These are phyloP conservation scores for Microdochium nivale DNA, from an alignment of 2,329 filamentous ascomycete genomes.

Conservation along the genomic window DNA sequence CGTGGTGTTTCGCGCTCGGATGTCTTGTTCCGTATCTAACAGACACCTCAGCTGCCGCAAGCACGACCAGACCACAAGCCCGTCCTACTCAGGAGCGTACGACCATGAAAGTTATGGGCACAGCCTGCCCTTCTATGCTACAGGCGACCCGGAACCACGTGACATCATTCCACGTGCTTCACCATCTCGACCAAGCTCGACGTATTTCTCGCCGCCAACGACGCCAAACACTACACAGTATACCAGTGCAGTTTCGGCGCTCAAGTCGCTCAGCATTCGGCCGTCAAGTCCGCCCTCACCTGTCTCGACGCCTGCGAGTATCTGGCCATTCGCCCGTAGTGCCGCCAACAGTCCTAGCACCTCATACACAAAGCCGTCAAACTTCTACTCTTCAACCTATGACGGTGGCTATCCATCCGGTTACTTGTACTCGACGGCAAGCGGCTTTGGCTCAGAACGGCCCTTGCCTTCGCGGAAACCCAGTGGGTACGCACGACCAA, in stretches of 20 bases:
- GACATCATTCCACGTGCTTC: conserved; percentile 58
- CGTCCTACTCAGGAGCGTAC: conserved; percentile 16
- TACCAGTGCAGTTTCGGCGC: conserved; percentile 44
- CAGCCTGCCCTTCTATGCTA: conserved; percentile 35
- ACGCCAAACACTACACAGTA: conserved; percentile 35
- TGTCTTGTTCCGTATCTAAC: conserved; percentile 2
- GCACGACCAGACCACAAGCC: conserved; percentile 36
- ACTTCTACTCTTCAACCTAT: conserved; percentile 44
- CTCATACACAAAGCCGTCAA: conserved; percentile 36
- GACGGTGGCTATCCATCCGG: conserved; percentile 33
- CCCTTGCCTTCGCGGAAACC: conserved; percentile 49
- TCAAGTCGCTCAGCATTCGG: conserved; percentile 44
- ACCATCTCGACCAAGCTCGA: conserved; percentile 49
- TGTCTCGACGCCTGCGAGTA: conserved; percentile 28
- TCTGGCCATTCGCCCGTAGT: conserved; percentile 48
- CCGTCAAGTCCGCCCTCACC: conserved; percentile 49
- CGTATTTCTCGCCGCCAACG: conserved; percentile 45
- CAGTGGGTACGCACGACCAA: conserved; percentile 45
- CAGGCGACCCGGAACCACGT: conserved; percentile 40
- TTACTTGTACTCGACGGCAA: conserved; percentile 27
- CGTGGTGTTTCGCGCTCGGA: not conserved
- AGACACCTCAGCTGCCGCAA: conserved; percentile 38
- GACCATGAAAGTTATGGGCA: conserved; percentile 21
- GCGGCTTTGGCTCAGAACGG: conserved; percentile 34
- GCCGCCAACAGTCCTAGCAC: conserved; percentile 41